Evolutionary conservation across 371 early-diverging fungal genomes (phyloP), one percentile per base, ranked within the genome.

Genomic region (Mortierella polycephala): DNA sequence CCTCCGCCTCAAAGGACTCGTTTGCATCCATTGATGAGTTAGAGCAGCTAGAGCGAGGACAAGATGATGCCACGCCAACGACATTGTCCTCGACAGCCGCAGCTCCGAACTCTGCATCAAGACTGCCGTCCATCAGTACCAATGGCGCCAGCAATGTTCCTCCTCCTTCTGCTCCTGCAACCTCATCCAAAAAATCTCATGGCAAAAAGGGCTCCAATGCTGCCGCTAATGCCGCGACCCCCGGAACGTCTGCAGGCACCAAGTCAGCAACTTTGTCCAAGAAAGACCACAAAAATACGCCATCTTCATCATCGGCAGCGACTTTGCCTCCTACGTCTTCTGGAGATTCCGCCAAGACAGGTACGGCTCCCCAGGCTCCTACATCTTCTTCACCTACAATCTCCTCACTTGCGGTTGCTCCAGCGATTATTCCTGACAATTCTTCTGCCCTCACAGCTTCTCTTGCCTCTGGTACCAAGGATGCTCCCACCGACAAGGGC

Each of bases 21-120:
- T 42, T 67, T 50, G 16, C 52, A 1, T 70, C 75, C 20, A 64
- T 65, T 23, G 54, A 30, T 46, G 69, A 77, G 50, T 10, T 55
- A 7, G 62, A 64, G 1, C 62, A 46, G 30, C 39, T 50, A 14
- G 42, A 56, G 37, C 46, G 46, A 13, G 46, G 46, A 51, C 53
- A 20, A 42, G 46, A 40, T 16, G 12, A 45, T 16, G 16, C 21
- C 46, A 44, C 51, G 13, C 51, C 51, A 18, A 18, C 18, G 14
- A 18, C 51, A 18, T 16, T 18, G 20, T 10, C 51, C 51, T 10
- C 18, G n/a, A 51, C 51, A 1, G 9, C 51, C 9, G 20, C 14
- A 51, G 51, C 51, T 7, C 51, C 51, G 20, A 51, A 51, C 20
- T 18, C 51, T 16, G 20, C 51, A n/a, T 51, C 51, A 2, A 51